Percentiles rank a stretch among this genome's conserved stretches.
Conservation (phyloP, 2,329 filamentous ascomycete genomes). For the Neophaeococcomyces aloes region DNA sequence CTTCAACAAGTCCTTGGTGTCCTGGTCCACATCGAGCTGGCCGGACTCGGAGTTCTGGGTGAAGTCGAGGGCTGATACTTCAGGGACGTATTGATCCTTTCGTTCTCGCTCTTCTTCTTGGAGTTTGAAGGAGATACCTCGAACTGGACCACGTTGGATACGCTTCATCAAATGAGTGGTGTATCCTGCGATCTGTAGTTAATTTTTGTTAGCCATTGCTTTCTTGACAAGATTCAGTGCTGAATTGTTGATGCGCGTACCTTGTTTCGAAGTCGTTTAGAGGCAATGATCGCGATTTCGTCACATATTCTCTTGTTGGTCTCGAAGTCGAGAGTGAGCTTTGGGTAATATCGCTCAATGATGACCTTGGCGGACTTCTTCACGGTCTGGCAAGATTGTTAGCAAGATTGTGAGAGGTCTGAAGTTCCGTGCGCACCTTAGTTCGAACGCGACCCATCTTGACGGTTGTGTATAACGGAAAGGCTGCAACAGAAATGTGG, state of each 20-base stretch:
- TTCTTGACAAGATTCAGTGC: not conserved
- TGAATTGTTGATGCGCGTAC: slow-evolving; percentile 36
- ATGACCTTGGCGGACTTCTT: slow-evolving; percentile 97
- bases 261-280: slow-evolving; percentile 99
- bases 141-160: slow-evolving; percentile 97
- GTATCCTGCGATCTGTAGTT: slow-evolving; percentile 79
- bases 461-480: slow-evolving; percentile 23
- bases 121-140: slow-evolving; percentile 99
- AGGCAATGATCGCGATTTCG: slow-evolving; percentile 99
- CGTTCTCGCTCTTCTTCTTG: slow-evolving; percentile 99
- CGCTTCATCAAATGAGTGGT: slow-evolving; percentile 99
- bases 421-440: slow-evolving; percentile 26
- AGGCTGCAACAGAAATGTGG: not conserved
- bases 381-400: slow-evolving; percentile 43
- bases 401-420: not conserved
- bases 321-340: slow-evolving; percentile 98
- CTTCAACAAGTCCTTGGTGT: slow-evolving; percentile 99
- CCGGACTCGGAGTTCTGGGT: slow-evolving; percentile 86
- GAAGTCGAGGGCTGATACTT: slow-evolving; percentile 98
- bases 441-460: slow-evolving; percentile 42
- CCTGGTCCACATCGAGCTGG: slow-evolving; percentile 85
- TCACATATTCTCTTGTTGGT: slow-evolving; percentile 99
- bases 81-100: slow-evolving; percentile 99
- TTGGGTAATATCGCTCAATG: slow-evolving; percentile 97
- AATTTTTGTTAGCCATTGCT: not conserved